phyloP scores from a whole-genome alignment of 371 early-diverging fungal species.

The Rhizomucor pusillus region DNA sequence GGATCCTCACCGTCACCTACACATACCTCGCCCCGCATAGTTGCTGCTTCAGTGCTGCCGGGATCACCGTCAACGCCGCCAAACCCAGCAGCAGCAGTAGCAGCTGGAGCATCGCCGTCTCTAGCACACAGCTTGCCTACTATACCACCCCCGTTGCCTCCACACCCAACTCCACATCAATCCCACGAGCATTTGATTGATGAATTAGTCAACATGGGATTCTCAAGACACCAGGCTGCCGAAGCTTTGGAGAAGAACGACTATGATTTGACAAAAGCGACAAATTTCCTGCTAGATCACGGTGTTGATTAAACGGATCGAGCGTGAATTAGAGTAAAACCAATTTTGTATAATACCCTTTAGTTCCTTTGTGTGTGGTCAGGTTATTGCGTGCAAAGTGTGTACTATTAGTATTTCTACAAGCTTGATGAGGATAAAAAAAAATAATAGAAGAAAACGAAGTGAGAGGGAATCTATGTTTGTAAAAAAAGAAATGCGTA shows the following conservation, averaged over 20 bases:
- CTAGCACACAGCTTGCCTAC: conserved; percentile 23
- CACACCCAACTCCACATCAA: conserved; percentile 9
- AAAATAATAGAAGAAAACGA: neutral
- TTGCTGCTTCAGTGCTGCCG: conserved; percentile 19
- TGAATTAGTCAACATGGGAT: conserved; percentile 77
- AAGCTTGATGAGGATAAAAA: neutral
- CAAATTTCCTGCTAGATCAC: conserved; percentile 78
- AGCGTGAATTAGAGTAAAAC: no score
- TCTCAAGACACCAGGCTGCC: conserved; percentile 70
- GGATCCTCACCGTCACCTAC: conserved; percentile 10
- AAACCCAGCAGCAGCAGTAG: conserved; percentile 4
- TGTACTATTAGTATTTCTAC: neutral
- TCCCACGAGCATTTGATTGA: conserved; percentile 24
- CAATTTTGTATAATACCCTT: neutral
- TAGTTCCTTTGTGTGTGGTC: neutral
- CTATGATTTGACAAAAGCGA: conserved; percentile 73
- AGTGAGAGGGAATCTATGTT: neutral
- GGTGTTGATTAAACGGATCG: conserved; percentile 13
- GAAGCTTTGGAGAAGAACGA: conserved; percentile 80
- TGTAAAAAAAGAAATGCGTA: neutral
- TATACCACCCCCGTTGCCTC: conserved; percentile 37
- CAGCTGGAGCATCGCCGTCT: no score
- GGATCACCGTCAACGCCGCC: conserved; percentile 21
- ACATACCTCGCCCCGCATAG: conserved; percentile 9
- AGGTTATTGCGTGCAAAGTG: neutral